Evolutionary conservation across 1,284 basidiomycete species (phyloP).

Genomic region (Ganoderma meredithae): DNA sequence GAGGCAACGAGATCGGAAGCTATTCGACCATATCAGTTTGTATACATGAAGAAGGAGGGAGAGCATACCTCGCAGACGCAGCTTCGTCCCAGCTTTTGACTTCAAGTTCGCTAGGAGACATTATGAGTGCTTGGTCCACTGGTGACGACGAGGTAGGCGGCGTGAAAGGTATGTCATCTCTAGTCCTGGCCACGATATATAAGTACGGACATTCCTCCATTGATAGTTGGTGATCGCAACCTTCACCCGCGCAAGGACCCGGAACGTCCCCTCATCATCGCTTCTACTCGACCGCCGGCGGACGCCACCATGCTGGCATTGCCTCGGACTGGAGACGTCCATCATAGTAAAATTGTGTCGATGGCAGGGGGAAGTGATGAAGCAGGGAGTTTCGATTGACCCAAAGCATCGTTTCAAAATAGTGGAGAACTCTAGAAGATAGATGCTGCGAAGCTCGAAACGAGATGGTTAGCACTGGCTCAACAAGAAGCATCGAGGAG

Average conservation of each 20-base stretch:
- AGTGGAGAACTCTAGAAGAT: not conserved
- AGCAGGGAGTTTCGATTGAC: not conserved
- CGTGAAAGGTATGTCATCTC: no score
- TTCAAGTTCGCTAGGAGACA: not conserved
- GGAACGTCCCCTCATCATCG: not conserved
- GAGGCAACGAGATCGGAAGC: not conserved
- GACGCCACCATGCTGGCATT: not conserved
- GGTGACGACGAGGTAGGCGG: not conserved
- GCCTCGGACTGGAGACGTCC: not conserved
- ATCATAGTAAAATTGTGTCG: not conserved
- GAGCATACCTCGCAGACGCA: not conserved
- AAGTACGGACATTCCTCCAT: not conserved
- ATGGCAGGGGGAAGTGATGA: not conserved
- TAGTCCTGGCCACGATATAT: not conserved
- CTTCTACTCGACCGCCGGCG: not conserved
- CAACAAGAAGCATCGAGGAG: not conserved
- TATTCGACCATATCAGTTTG: not conserved
- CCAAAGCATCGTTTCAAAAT: not conserved
- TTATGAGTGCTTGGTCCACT: not conserved
- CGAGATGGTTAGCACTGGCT: slow-evolving; percentile 1
- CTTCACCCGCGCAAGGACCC: not conserved
- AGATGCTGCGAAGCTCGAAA: not conserved
- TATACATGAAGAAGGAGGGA: not conserved
- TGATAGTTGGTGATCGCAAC: not conserved
- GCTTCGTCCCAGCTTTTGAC: not conserved